A percentile compares a stretch with the other conserved stretches of the same genome.
Evolutionary conservation across 2,329 filamentous ascomycete genomes (phyloP).

Genomic region (Akanthomyces dipterigenus): DNA sequence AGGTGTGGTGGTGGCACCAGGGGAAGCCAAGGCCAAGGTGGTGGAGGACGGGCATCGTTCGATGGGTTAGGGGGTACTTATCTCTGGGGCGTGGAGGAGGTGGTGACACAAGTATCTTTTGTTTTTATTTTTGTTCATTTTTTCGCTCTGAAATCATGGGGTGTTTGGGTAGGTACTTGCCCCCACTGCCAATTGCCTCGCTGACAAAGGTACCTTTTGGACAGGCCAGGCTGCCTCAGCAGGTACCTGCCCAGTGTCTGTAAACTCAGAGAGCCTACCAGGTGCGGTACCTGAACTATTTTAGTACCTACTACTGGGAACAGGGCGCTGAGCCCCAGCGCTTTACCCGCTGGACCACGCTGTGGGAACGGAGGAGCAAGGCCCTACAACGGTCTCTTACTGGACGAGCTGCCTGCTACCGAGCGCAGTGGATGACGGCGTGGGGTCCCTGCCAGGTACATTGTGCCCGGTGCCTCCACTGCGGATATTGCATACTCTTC

Average conservation of each 20-base stretch:
- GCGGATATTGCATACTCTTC: neutral
- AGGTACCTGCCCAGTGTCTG: neutral
- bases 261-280: no score
- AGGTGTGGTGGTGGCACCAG: neutral
- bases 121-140: neutral
- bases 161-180: neutral
- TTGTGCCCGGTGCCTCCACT: neutral
- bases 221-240: neutral
- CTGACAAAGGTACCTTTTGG: neutral
- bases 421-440: neutral
- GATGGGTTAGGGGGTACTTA: neutral
- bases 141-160: no score
- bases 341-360: neutral
- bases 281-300: no score
- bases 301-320: no score
- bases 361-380: neutral
- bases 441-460: neutral
- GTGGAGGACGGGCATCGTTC: neutral
- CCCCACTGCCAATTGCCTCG: neutral
- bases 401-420: neutral
- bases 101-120: neutral
- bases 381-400: neutral
- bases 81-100: neutral
- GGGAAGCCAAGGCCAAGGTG: neutral
- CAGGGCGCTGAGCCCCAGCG: neutral